A percentile compares a stretch with the other conserved stretches of the same genome.
Conservation (phyloP, 805 yeast genomes). For the Zygosaccharomyces gambellarensis region DNA sequence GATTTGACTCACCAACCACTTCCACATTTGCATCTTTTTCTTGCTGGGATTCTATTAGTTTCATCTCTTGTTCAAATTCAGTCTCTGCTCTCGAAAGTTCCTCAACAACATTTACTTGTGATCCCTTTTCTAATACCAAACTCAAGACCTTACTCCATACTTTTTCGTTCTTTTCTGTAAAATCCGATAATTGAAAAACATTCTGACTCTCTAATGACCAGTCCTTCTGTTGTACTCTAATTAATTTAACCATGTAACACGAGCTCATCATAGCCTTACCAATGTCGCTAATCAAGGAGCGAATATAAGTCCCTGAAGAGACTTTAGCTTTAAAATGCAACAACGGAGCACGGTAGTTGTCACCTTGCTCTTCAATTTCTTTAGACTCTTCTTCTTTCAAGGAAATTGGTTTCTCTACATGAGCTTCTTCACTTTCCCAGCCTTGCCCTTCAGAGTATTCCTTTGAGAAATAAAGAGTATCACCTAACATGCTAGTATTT, state of each 20-base stretch:
- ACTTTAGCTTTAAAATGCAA: constrained; percentile 73
- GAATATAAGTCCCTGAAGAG: constrained; percentile 91
- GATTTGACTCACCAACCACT: constrained; percentile 2
- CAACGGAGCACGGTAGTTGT: constrained; percentile 53
- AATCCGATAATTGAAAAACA: constrained; percentile 63
- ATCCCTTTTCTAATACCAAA: constrained; percentile 47
- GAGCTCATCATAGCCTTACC: constrained; percentile 77
- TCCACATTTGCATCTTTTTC: constrained; percentile 2
- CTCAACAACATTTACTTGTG: constrained; percentile 37
- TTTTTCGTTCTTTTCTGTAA: constrained; percentile 52
- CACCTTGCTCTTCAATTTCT: constrained; percentile 32
- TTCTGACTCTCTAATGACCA: constrained; percentile 71
- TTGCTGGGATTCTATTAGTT: neutral
- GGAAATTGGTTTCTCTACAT: constrained; percentile 38
- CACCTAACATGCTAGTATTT: constrained; percentile 57
- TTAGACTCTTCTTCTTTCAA: constrained; percentile 35
- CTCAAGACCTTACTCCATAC: constrained; percentile 68
- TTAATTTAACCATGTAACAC: constrained; percentile 82
- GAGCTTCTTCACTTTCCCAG: constrained; percentile 38
- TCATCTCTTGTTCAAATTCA: constrained; percentile 11
- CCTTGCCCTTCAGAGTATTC: constrained; percentile 47
- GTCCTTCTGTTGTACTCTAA: constrained; percentile 70
- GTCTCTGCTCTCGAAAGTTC: constrained; percentile 36
- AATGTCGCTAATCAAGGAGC: constrained; percentile 83
- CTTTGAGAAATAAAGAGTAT: constrained; percentile 54